phyloP scores from a whole-genome alignment of 108 stramenopile genomes.

The Seminavis robusta region DNA sequence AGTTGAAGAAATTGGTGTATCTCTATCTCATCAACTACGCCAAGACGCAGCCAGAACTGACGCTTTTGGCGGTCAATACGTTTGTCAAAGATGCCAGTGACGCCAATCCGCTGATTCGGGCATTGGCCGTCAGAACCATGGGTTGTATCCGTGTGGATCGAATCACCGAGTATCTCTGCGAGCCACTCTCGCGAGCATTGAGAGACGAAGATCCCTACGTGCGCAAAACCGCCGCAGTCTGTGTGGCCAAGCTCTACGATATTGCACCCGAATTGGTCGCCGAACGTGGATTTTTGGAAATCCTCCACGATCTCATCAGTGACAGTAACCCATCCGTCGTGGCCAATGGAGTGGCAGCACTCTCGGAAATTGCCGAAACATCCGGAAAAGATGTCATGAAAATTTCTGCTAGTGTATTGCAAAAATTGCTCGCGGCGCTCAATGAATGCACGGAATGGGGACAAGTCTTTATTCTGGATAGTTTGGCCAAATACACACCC shows the following conservation, averaged over 20 bases:
- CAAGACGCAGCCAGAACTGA: conserved; percentile 97
- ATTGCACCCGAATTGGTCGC: conserved; percentile 95
- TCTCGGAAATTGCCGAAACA: conserved; percentile 96
- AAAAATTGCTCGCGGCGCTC: conserved; percentile 96
- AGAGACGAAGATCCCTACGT: conserved; percentile 98
- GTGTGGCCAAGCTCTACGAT: conserved; percentile 99
- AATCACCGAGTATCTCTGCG: conserved; percentile 99
- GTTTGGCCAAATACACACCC: conserved; percentile 94
- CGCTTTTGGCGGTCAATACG: conserved; percentile 98
- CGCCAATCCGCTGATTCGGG: conserved; percentile 98
- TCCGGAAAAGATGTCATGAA: conserved; percentile 94
- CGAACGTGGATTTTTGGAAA: conserved; percentile 97
- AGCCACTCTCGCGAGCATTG: conserved; percentile 89
- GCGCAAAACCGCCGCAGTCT: conserved; percentile 98
- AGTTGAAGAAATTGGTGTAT: conserved; percentile 98
- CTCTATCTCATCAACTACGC: conserved; percentile 99
- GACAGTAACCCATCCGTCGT: conserved; percentile 98
- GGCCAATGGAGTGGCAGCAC: conserved; percentile 99
- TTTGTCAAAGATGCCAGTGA: conserved; percentile 98
- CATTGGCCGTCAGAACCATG: conserved; percentile 99
- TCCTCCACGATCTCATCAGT: conserved; percentile 91
- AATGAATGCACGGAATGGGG: conserved; percentile 99
- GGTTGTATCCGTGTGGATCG: conserved; percentile 99
- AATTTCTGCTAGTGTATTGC: conserved; percentile 89
- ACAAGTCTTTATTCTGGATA: conserved; percentile 98